Conservation (phyloP, 345 rosid species). For the Pistacia vera region DNA sequence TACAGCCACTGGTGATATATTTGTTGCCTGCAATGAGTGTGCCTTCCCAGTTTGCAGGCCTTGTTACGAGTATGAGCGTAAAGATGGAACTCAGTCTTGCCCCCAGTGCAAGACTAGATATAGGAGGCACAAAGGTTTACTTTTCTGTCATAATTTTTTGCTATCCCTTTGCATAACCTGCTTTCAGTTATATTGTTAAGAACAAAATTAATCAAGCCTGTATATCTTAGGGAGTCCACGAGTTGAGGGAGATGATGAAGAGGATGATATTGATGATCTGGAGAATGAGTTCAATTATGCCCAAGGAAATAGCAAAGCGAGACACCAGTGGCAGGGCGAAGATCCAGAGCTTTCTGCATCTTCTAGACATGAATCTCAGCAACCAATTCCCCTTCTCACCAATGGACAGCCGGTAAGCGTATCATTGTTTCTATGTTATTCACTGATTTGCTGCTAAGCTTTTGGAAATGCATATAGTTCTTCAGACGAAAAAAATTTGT, state of each 20-base stretch:
- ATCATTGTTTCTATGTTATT: neutral
- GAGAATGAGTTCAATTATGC: slow-evolving; percentile 90
- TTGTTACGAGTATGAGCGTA: slow-evolving; percentile 98
- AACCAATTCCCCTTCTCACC: slow-evolving; percentile 90
- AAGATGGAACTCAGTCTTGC: slow-evolving; percentile 97
- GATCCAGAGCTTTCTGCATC: slow-evolving; percentile 83
- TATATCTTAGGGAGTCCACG: slow-evolving; percentile 77
- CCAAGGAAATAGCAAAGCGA: slow-evolving; percentile 62
- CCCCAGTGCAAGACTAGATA: slow-evolving; percentile 99
- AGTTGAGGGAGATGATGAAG: slow-evolving; percentile 98
- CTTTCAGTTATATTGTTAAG: neutral
- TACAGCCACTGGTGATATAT: slow-evolving; percentile 63
- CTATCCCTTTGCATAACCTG: neutral
- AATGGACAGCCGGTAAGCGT: slow-evolving; percentile 74
- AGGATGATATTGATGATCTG: slow-evolving; percentile 94
- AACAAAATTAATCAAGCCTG: neutral
- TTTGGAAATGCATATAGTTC: neutral
- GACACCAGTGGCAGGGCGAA: slow-evolving; percentile 84
- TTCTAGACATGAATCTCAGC: slow-evolving; percentile 88
- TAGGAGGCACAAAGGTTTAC: slow-evolving; percentile 85
- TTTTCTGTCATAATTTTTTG: neutral
- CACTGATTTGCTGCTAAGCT: neutral
- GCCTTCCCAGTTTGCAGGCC: slow-evolving; percentile 99
- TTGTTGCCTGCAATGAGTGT: slow-evolving; percentile 99
- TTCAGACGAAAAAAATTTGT: neutral